These are phyloP conservation scores for Lippia alba DNA, from an alignment of 305 asterid species.

Conservation along the genomic window DNA sequence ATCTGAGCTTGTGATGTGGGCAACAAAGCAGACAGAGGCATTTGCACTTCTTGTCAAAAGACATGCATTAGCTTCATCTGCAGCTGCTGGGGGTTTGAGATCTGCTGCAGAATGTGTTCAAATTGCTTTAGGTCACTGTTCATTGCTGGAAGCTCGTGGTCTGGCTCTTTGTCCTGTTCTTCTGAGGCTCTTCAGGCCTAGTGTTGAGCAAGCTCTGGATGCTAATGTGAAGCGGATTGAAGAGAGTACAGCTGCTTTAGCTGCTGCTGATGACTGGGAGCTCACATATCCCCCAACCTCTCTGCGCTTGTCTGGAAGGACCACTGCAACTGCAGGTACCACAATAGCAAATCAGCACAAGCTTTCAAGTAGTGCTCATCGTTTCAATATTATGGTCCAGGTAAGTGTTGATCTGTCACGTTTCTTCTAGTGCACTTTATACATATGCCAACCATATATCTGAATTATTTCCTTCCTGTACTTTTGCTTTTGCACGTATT, in stretches of 20 bases:
- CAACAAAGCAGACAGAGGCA: conserved; percentile 91
- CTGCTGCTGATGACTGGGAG: conserved; percentile 99
- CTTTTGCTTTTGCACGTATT: conserved; percentile 25
- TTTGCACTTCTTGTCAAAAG: conserved; percentile 89
- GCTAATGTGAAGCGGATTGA: conserved; percentile 97
- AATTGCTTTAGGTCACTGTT: conserved; percentile 97
- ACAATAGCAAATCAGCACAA: conserved; percentile 66
- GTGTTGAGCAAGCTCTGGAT: conserved; percentile 97
- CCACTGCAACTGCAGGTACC: conserved; percentile 53
- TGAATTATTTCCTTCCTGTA: background rate
- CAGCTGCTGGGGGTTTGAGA: conserved; percentile 98
- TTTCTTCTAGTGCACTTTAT: background rate
- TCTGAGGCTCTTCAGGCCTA: conserved; percentile 89
- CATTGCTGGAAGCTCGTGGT: conserved; percentile 91
- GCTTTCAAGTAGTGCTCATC: conserved; percentile 97
- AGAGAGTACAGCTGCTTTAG: conserved; percentile 95
- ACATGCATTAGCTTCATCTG: conserved; percentile 95
- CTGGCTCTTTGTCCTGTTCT: conserved; percentile 96
- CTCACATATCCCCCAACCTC: conserved; percentile 79
- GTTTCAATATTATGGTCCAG: conserved; percentile 95
- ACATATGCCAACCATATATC: conserved; percentile 19
- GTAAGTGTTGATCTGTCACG: conserved; percentile 45
- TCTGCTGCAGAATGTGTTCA: conserved; percentile 99
- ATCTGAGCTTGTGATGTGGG: conserved; percentile 99
- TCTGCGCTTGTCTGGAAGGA: conserved; percentile 73